Evolutionary conservation across 306 rosid genomes (phyloP), one percentile per base, ranked within the genome.

Genomic region (Castanospermum australe): DNA sequence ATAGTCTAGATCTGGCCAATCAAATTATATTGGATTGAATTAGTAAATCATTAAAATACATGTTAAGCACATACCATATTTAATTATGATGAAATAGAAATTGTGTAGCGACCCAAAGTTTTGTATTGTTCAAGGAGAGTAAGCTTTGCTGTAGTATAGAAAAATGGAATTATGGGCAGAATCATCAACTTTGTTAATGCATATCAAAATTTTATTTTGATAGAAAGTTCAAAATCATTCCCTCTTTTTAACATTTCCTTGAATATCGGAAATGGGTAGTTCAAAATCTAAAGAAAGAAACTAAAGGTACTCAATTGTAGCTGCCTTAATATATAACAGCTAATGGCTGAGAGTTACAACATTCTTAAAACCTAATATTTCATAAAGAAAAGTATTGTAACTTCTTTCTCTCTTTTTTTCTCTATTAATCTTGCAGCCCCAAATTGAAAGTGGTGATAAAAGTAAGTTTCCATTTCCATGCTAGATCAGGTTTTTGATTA

Each of bases 371-470:
- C 9, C 9, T 39, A 5, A 39, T 39, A 60, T 39, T 48, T 48
- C 5, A 4, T 57, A 0, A 11, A 87, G 61, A 6, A 59, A 28
- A 14, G 5, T 32, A 10, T n/a, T 22, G 28, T 45, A 17, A 48
- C 51, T 18, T 51, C n/a, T n/a, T n/a, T 84, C 54, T 44, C 42
- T 56, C 4, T 70, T 70, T 50, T 17, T 17, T 8, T n/a, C 13
- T 3, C 32, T 8, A 12, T 68, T 52, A 6, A n/a, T 83, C 47
- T 55, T 81, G 80, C 91, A 90, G 95, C 88, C 95, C 5, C 91
- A 88, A 62, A 2, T 90, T 24, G 95, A 90, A 77, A 69, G 82
- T 59, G 95, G 95, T 6, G 95, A 90, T 79, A 90, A 89, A 81
- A 90, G 95, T 90, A 79, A 83, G 92, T 47, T 35, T 50, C 56